phyloP scores from a whole-genome alignment of 768 basidiomycete genomes.

The Hygrophorus pudorinus region DNA sequence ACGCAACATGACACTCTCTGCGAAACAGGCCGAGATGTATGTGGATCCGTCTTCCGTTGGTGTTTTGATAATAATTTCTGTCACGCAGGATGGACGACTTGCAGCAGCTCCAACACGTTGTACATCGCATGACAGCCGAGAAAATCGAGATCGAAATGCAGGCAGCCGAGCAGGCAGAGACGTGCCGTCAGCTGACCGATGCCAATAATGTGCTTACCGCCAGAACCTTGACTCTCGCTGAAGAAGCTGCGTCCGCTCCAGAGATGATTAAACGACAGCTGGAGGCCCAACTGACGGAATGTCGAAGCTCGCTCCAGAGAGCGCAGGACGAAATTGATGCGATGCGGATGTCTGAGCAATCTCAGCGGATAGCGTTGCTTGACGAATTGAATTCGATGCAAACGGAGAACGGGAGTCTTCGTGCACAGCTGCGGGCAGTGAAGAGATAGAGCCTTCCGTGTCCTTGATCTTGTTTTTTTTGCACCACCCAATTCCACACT shows the following conservation, averaged over 20 bases:
- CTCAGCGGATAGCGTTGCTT: constrained; percentile 72
- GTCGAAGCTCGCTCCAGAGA: constrained; percentile 48
- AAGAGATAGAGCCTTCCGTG: constrained; percentile 30
- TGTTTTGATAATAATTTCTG: constrained; percentile 11
- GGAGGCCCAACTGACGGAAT: constrained; percentile 52
- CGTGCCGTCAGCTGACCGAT: constrained; percentile 60
- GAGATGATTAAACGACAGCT: constrained; percentile 54
- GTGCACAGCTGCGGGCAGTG: constrained; percentile 57
- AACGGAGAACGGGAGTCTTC: constrained; percentile 62
- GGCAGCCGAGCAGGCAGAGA: constrained; percentile 66
- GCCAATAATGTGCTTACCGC: constrained; percentile 74
- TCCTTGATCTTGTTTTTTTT: neutral
- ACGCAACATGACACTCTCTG: constrained; percentile 43
- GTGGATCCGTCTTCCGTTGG: constrained; percentile 14
- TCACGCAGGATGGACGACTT: constrained; percentile 55
- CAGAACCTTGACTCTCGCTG: constrained; percentile 58
- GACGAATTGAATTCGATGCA: constrained; percentile 84
- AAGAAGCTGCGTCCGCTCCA: constrained; percentile 50
- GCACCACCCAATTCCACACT: neutral
- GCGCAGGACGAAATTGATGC: constrained; percentile 60
- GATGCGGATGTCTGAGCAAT: constrained; percentile 64
- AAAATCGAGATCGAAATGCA: constrained; percentile 61
- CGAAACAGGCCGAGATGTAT: constrained; percentile 49
- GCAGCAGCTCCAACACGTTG: constrained; percentile 42
- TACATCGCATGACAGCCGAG: constrained; percentile 52